Evolutionary conservation across 768 basidiomycete genomes (phyloP).

Genomic region (Gloeophyllum trabeum): DNA sequence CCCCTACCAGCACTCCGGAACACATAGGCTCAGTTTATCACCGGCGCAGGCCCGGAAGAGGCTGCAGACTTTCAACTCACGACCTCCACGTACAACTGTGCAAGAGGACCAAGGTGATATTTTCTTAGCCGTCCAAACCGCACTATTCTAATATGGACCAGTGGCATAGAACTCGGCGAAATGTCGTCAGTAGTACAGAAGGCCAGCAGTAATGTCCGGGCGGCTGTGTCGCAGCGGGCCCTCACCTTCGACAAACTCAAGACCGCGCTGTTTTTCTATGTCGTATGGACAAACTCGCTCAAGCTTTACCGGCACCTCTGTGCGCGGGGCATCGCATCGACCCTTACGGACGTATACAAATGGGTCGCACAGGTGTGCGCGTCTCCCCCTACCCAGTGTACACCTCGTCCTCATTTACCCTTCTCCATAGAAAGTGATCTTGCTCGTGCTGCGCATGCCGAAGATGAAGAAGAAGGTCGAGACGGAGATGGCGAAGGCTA

Average conservation of each 20-base stretch:
- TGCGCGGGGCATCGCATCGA: constrained; percentile 44
- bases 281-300: constrained; percentile 37
- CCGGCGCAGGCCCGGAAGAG: no score
- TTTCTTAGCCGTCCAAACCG: no score
- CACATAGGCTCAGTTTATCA: no score
- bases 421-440: constrained; percentile 34
- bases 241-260: constrained; percentile 34
- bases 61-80: no score
- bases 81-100: no score
- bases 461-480: constrained; percentile 47
- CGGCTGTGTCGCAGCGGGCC: no score
- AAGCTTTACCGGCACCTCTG: constrained; percentile 51
- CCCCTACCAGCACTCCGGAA: no score
- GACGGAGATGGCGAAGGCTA: constrained; percentile 52
- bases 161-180: no score
- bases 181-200: no score
- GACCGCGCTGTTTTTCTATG: constrained; percentile 45
- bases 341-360: constrained; percentile 38
- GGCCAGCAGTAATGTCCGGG: no score
- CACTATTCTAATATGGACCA: no score
- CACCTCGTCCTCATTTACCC: constrained; percentile 1
- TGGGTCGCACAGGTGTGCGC: constrained; percentile 43
- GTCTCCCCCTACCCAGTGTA: constrained; percentile 2
- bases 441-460: constrained; percentile 52
- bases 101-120: no score